phyloP scores from a whole-genome alignment of 2,329 filamentous ascomycete species.

The Fusarium nurragi region DNA sequence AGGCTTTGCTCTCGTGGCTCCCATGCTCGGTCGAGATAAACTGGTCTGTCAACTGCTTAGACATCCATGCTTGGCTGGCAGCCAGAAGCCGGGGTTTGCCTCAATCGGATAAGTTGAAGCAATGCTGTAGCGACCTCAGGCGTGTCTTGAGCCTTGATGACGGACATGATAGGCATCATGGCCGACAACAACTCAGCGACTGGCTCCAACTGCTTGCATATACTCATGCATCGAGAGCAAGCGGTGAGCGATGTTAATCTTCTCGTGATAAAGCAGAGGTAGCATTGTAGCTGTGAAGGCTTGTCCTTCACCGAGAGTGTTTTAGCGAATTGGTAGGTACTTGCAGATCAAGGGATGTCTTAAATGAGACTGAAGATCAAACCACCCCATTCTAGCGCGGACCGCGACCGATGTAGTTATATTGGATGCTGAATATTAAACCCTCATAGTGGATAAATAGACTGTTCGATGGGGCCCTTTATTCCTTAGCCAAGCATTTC shows the following conservation, averaged over 20 bases:
- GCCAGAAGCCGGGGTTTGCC: slow-evolving; percentile 31
- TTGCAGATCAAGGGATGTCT: slow-evolving; percentile 26
- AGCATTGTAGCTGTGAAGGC: slow-evolving; percentile 3
- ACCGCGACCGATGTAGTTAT: slow-evolving; percentile 15
- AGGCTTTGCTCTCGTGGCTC: slow-evolving; percentile 41
- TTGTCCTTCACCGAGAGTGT: slow-evolving; percentile 9
- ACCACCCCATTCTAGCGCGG: slow-evolving; percentile 25
- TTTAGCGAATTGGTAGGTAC: not conserved
- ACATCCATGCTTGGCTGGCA: slow-evolving; percentile 35
- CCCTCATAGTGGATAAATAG: slow-evolving; percentile 20
- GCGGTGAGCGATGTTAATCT: slow-evolving; percentile 36
- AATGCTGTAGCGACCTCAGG: slow-evolving; percentile 31
- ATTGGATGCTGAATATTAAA: slow-evolving; percentile 20
- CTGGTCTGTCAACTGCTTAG: slow-evolving; percentile 37
- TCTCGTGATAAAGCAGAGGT: slow-evolving; percentile 24
- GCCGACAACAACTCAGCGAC: slow-evolving; percentile 25
- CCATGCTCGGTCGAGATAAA: slow-evolving; percentile 37
- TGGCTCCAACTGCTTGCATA: slow-evolving; percentile 36
- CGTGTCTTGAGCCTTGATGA: slow-evolving; percentile 27
- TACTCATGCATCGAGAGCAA: slow-evolving; percentile 36
- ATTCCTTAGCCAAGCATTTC: slow-evolving; percentile 7
- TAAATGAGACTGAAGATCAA: slow-evolving; percentile 27
- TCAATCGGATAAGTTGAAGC: slow-evolving; percentile 22
- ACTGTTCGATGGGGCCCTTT: slow-evolving; percentile 21
- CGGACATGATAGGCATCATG: slow-evolving; percentile 16